phyloP scores from a whole-genome alignment of 192 early-diverging fungal species.

The Coemansia sp. region DNA sequence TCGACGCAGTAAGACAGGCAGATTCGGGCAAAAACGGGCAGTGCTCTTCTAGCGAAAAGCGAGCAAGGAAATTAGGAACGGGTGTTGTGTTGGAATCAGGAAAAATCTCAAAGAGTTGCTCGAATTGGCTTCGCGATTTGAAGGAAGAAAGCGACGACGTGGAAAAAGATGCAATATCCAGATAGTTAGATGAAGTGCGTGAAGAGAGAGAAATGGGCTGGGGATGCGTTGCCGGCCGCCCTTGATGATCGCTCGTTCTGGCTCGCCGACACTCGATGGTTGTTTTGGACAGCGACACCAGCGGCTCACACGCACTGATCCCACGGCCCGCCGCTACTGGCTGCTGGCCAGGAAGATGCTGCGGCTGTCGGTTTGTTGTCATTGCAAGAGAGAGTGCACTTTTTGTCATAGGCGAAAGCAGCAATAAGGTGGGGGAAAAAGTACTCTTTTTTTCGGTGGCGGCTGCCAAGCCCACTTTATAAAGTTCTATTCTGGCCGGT shows the following conservation, averaged over 20 bases:
- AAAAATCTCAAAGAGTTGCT: slow-evolving; percentile 26
- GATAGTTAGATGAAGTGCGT: slow-evolving; percentile 18
- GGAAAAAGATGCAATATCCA: slow-evolving; percentile 33
- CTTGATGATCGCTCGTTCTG: slow-evolving; percentile 1
- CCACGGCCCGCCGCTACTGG: not conserved
- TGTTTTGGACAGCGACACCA: slow-evolving; percentile 32
- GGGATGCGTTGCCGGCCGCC: not conserved
- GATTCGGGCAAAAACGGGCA: not conserved
- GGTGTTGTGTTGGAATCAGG: slow-evolving; percentile 10
- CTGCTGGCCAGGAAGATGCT: not conserved
- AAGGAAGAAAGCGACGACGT: slow-evolving; percentile 4
- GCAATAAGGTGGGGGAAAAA: not conserved
- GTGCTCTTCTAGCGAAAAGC: slow-evolving; percentile 16
- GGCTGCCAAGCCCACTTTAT: not conserved
- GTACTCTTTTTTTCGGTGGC: not conserved
- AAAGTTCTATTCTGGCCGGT: not conserved
- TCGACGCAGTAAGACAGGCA: not conserved
- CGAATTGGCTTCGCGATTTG: slow-evolving; percentile 30
- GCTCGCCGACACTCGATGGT: slow-evolving; percentile 33
- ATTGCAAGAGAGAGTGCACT: not conserved
- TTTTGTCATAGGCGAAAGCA: not conserved
- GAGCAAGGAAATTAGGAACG: not conserved
- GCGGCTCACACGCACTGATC: slow-evolving; percentile 30
- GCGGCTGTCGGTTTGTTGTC: not conserved
- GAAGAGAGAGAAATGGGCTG: slow-evolving; percentile 15